Evolutionary conservation across 768 basidiomycete species (phyloP).

Genomic region (Gelatoporia subvermispora): DNA sequence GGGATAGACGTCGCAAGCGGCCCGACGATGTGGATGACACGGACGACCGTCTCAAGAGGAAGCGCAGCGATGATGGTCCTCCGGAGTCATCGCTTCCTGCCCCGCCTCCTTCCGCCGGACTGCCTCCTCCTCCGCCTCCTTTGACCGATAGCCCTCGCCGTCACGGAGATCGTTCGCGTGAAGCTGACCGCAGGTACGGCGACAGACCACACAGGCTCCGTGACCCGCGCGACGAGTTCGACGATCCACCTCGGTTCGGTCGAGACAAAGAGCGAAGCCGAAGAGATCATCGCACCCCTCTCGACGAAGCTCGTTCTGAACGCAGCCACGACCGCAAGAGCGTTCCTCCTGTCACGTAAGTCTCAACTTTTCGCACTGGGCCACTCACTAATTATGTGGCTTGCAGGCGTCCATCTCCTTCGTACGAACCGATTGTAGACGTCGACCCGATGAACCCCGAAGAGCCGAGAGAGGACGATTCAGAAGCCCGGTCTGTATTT

Average conservation of each 20-base stretch:
- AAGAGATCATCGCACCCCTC: neutral
- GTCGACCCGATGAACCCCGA: conserved; percentile 73
- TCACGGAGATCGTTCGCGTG: conserved; percentile 45
- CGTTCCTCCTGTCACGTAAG: conserved; percentile 43
- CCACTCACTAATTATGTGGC: conserved; percentile 7
- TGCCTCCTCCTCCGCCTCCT: conserved; percentile 37
- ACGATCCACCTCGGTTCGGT: conserved; percentile 45
- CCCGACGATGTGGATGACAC: conserved; percentile 49
- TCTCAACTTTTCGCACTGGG: conserved; percentile 7
- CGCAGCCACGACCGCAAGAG: conserved; percentile 14
- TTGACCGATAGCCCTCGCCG: conserved; percentile 47
- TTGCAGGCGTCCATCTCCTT: conserved; percentile 63
- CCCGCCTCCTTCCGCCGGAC: conserved; percentile 43
- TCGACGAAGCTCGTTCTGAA: conserved; percentile 12
- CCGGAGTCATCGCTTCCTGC: conserved; percentile 41
- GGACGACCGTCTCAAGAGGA: conserved; percentile 64
- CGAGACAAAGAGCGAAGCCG: conserved; percentile 38
- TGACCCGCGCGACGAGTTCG: conserved; percentile 59
- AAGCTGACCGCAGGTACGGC: conserved; percentile 43
- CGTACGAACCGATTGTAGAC: conserved; percentile 59
- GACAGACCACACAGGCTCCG: conserved; percentile 40
- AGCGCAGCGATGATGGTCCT: conserved; percentile 50
- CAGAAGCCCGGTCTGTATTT: conserved; percentile 97
- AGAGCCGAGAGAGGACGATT: conserved; percentile 92
- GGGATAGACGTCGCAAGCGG: conserved; percentile 60